phyloP scores from a whole-genome alignment of 345 rosid genomes.

The Citrus australasica region DNA sequence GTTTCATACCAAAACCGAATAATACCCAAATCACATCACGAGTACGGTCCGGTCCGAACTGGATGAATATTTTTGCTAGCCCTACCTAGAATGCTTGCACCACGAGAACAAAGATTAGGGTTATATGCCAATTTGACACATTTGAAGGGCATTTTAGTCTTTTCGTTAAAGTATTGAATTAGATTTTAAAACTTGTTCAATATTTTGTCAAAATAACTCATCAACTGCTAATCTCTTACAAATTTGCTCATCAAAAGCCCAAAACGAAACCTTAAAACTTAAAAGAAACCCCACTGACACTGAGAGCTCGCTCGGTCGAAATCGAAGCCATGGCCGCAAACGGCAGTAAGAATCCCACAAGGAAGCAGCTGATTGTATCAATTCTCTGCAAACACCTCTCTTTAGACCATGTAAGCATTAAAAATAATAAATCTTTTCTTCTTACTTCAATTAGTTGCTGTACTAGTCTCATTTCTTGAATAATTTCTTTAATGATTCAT shows the following conservation, averaged over 20 bases:
- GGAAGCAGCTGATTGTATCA: conserved; percentile 42
- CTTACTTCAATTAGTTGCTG: neutral
- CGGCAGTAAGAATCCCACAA: conserved; percentile 19
- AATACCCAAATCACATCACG: no score
- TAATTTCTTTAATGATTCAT: neutral
- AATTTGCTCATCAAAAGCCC: neutral
- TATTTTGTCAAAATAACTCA: neutral
- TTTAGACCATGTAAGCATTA: conserved; percentile 46
- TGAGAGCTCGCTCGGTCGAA: neutral
- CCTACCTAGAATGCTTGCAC: no score
- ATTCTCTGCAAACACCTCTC: conserved; percentile 61
- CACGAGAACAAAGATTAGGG: no score
- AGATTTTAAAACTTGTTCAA: neutral
- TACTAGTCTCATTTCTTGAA: neutral
- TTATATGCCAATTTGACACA: no score
- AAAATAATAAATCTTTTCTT: neutral
- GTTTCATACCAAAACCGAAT: accelerated
- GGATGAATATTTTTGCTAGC: no score
- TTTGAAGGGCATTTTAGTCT: no score
- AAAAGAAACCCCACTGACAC: neutral
- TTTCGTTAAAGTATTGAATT: no score
- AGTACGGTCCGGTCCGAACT: no score
- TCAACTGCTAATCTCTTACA: neutral
- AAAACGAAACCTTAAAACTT: neutral
- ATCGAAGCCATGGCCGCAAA: conserved; percentile 13